A percentile compares a stretch with the other conserved stretches of the same genome.
Conservation (phyloP, 1,284 basidiomycete genomes). For the Irpex sp. region DNA sequence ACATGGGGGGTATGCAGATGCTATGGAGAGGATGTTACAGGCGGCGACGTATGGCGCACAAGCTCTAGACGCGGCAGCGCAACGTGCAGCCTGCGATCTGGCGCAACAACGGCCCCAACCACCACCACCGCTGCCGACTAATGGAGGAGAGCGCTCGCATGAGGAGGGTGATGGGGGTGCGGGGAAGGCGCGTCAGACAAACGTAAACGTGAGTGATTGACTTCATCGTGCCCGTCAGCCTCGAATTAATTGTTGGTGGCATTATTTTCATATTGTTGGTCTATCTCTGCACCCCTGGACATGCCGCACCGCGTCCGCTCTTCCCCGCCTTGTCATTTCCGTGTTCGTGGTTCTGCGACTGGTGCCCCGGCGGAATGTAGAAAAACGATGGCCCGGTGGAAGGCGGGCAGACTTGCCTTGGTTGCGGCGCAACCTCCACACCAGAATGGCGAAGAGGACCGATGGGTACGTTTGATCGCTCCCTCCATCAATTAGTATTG, state of each 20-base stretch:
- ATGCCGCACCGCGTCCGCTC: neutral
- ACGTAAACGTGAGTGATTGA: slow-evolving; percentile 7
- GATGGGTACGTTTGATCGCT: slow-evolving; percentile 51
- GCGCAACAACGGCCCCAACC: neutral
- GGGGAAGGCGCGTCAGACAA: slow-evolving; percentile 20
- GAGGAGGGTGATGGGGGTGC: slow-evolving; percentile 18
- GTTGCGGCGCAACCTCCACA: slow-evolving; percentile 78
- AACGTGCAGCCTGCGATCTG: slow-evolving; percentile 23
- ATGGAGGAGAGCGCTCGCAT: slow-evolving; percentile 12
- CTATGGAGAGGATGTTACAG: slow-evolving; percentile 43
- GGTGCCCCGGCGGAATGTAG: slow-evolving; percentile 23
- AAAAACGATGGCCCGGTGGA: slow-evolving; percentile 46
- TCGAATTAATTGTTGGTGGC: neutral
- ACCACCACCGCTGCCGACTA: slow-evolving; percentile 12
- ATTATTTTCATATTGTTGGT: neutral
- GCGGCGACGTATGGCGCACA: slow-evolving; percentile 51
- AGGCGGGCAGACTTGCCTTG: slow-evolving; percentile 64
- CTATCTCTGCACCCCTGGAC: neutral
- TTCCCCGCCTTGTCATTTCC: neutral
- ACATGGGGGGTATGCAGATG: slow-evolving; percentile 31
- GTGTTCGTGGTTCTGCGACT: neutral
- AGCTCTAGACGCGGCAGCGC: slow-evolving; percentile 39
- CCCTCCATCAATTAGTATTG: neutral
- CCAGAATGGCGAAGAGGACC: slow-evolving; percentile 82
- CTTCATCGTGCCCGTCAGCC: neutral